phyloP scores from a whole-genome alignment of 495 filamentous ascomycete genomes.

The Cercophora sp. region DNA sequence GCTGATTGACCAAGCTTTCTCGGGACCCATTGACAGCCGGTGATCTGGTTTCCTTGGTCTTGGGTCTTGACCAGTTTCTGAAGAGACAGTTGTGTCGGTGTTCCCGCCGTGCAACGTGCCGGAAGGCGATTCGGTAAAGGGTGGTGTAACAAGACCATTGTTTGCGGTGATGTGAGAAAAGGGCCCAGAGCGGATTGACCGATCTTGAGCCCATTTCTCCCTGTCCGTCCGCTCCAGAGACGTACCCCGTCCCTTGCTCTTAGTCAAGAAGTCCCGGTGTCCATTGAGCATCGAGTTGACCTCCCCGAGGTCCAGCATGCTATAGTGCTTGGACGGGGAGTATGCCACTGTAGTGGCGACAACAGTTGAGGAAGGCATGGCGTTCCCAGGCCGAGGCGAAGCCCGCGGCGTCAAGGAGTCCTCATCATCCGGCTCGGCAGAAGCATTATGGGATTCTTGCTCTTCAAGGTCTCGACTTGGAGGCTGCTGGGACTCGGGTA shows the following conservation, averaged over 20 bases:
- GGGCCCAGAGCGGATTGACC: slow-evolving; percentile 7
- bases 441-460: slow-evolving; percentile 31
- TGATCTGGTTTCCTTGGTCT: slow-evolving; percentile 43
- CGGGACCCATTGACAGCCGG: slow-evolving; percentile 38
- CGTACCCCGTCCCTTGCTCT: slow-evolving; percentile 29
- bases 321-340: slow-evolving; percentile 14
- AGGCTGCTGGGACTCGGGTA: slow-evolving; percentile 10
- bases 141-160: slow-evolving; percentile 13
- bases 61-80: slow-evolving; percentile 35
- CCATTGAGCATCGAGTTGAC: slow-evolving; percentile 35
- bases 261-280: slow-evolving; percentile 32
- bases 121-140: slow-evolving; percentile 13
- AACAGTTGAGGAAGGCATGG: slow-evolving; percentile 21
- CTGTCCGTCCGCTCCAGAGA: slow-evolving; percentile 43
- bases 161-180: slow-evolving; percentile 12
- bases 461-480: slow-evolving; percentile 14
- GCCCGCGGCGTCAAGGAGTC: slow-evolving; percentile 29
- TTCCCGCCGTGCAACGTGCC: slow-evolving; percentile 15
- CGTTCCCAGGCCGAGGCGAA: slow-evolving; percentile 15
- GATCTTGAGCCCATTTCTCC: slow-evolving; percentile 24
- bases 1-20: slow-evolving; percentile 56
- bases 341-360: slow-evolving; percentile 17
- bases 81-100: slow-evolving; percentile 20
- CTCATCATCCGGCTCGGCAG: slow-evolving; percentile 21
- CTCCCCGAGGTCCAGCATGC: slow-evolving; percentile 26